Percentiles rank a stretch among this genome's conserved stretches.
These are phyloP conservation scores for Posidonia oceanica DNA, from an alignment of 116 monocot species.

Conservation along the genomic window DNA sequence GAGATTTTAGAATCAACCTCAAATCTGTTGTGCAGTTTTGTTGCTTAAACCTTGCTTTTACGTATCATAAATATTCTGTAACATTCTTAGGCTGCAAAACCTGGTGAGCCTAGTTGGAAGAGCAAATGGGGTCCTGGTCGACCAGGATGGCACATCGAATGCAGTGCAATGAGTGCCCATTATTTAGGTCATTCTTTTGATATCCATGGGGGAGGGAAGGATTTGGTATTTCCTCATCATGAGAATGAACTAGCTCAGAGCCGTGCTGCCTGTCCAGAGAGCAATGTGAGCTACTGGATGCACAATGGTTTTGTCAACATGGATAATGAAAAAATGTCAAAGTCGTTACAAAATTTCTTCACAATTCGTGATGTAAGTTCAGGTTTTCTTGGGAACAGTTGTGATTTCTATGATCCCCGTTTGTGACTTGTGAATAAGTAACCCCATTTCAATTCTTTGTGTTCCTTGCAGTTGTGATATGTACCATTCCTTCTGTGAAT, in stretches of 20 bases:
- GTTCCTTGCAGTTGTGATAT: neutral
- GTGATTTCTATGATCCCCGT: too few relatives aligned
- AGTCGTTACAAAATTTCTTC: slow-evolving; percentile 89
- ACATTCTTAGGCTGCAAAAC: slow-evolving; percentile 63
- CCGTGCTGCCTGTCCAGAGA: slow-evolving; percentile 60
- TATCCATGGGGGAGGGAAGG: slow-evolving; percentile 95
- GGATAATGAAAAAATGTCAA: slow-evolving; percentile 93
- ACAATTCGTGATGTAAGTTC: slow-evolving; percentile 64
- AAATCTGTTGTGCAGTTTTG: neutral
- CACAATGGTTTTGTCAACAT: slow-evolving; percentile 96
- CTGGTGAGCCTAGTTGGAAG: slow-evolving; percentile 83
- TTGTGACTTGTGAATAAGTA: too few relatives aligned
- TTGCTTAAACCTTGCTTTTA: neutral
- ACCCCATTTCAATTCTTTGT: too few relatives aligned
- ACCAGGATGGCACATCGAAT: slow-evolving; percentile 99
- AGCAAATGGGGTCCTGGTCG: slow-evolving; percentile 93
- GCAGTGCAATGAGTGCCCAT: slow-evolving; percentile 95
- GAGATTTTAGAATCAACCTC: slow-evolving; percentile 4
- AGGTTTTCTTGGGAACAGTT: neutral
- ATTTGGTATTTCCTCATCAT: slow-evolving; percentile 92
- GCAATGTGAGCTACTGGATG: slow-evolving; percentile 83
- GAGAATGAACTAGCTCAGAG: slow-evolving; percentile 97
- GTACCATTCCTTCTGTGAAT: neutral
- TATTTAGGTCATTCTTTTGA: slow-evolving; percentile 69
- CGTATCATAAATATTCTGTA: neutral